phyloP scores from a whole-genome alignment of 352 stramenopile species.

The Pythium monospermum region DNA sequence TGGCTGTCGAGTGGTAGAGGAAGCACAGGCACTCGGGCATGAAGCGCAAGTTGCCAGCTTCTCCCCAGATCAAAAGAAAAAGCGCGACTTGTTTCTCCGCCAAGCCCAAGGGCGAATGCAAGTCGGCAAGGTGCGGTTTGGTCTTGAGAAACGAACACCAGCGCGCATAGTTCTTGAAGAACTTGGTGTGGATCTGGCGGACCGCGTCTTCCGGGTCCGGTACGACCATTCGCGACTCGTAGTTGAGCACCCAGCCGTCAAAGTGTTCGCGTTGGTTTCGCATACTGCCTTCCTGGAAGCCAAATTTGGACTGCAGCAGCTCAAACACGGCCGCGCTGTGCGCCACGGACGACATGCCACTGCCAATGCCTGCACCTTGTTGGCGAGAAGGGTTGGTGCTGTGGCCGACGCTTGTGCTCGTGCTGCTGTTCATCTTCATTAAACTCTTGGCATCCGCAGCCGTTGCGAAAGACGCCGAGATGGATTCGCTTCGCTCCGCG shows the following conservation, averaged over 20 bases:
- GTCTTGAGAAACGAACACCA: constrained; percentile 94
- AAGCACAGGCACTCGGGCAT: constrained; percentile 90
- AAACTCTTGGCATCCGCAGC: constrained; percentile 21
- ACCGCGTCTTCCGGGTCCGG: constrained; percentile 57
- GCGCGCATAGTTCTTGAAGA: constrained; percentile 91
- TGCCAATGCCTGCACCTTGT: constrained; percentile 16
- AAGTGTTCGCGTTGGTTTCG: constrained; percentile 86
- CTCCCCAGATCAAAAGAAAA: constrained; percentile 84
- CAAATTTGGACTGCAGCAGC: constrained; percentile 77
- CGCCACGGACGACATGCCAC: constrained; percentile 20
- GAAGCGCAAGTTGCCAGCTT: constrained; percentile 80
- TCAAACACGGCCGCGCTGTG: constrained; percentile 56
- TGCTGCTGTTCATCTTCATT: constrained; percentile 27
- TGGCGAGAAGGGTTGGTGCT: background rate
- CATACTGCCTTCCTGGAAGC: constrained; percentile 82
- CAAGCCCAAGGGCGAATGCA: constrained; percentile 14
- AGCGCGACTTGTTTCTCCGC: constrained; percentile 68
- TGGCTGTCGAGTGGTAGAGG: constrained; percentile 76
- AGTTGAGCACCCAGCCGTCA: constrained; percentile 81
- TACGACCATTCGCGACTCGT: constrained; percentile 52
- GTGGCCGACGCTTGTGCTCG: constrained; percentile 1
- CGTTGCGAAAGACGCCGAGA: constrained; percentile 12
- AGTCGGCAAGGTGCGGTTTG: constrained; percentile 73
- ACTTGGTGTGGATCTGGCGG: constrained; percentile 88
- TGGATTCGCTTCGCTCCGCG: constrained; percentile 28